phyloP scores from a whole-genome alignment of 495 filamentous ascomycete genomes.

The Ascobolus immersus region DNA sequence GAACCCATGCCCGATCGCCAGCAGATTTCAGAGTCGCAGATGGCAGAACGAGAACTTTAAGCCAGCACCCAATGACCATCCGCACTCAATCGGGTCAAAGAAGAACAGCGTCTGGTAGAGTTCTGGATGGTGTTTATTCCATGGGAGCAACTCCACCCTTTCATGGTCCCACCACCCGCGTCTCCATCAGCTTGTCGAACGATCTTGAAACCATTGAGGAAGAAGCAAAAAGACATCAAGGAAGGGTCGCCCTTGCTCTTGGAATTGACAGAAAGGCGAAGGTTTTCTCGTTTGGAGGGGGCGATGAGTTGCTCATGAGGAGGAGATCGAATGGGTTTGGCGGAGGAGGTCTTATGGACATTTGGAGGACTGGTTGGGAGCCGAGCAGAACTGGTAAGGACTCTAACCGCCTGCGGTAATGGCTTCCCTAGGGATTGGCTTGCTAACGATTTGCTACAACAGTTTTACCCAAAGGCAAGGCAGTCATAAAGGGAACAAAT shows the following conservation, averaged over 20 bases:
- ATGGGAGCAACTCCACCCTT: too few species aligned
- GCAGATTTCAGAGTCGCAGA: too few species aligned
- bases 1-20: too few species aligned
- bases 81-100: too few species aligned
- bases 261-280: constrained; percentile 43
- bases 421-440: constrained; percentile 20
- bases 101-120: too few species aligned
- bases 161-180: too few species aligned
- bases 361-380: background rate
- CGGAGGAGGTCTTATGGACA: background rate
- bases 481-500: background rate
- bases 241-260: constrained; percentile 55
- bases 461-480: constrained; percentile 14
- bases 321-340: background rate
- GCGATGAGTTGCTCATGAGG: background rate
- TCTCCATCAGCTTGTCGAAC: constrained; percentile 14
- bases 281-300: constrained; percentile 26
- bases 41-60: too few species aligned
- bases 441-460: constrained; percentile 55
- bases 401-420: too few species aligned
- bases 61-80: too few species aligned
- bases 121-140: too few species aligned
- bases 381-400: constrained; percentile 10
- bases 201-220: constrained; percentile 20
- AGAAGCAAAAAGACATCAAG: constrained; percentile 41